Percentiles rank a stretch among this genome's conserved stretches.
Evolutionary conservation across 139 green algal genomes (phyloP).

Genomic region (Yamagishiella unicocca): DNA sequence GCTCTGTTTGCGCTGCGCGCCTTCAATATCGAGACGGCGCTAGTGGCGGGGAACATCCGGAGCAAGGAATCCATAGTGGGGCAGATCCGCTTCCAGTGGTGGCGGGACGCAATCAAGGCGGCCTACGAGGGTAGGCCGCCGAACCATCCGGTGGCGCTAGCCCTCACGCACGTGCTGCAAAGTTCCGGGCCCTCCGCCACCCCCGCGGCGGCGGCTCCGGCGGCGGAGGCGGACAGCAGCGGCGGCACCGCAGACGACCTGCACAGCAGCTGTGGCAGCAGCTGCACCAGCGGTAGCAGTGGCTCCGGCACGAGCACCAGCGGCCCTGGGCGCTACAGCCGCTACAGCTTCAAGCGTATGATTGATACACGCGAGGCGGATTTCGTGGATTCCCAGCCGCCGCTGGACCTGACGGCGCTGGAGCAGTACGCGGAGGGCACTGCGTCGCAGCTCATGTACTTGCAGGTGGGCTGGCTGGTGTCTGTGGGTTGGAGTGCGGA

Average conservation of each 20-base stretch:
- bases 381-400: slow-evolving; percentile 62
- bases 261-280: neutral
- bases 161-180: slow-evolving; percentile 65
- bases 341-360: slow-evolving; percentile 82
- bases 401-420: slow-evolving; percentile 69
- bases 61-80: slow-evolving; percentile 42
- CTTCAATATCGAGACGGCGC: slow-evolving; percentile 82
- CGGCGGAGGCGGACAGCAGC: neutral
- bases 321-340: neutral
- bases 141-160: slow-evolving; percentile 70
- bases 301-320: neutral
- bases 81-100: slow-evolving; percentile 86
- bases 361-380: slow-evolving; percentile 77
- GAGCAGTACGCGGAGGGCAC: slow-evolving; percentile 84
- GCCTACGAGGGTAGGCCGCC: slow-evolving; percentile 45
- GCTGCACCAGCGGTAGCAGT: neutral
- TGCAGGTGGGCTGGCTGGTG: slow-evolving; percentile 48
- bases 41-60: slow-evolving; percentile 65
- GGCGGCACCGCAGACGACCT: neutral
- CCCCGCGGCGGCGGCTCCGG: neutral
- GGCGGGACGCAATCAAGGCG: slow-evolving; percentile 78
- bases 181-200: neutral
- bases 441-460: slow-evolving; percentile 77
- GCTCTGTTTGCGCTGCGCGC: slow-evolving; percentile 80
- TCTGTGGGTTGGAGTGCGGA: neutral